phyloP scores from a whole-genome alignment of 495 filamentous ascomycete species.

The Collariella sp. region DNA sequence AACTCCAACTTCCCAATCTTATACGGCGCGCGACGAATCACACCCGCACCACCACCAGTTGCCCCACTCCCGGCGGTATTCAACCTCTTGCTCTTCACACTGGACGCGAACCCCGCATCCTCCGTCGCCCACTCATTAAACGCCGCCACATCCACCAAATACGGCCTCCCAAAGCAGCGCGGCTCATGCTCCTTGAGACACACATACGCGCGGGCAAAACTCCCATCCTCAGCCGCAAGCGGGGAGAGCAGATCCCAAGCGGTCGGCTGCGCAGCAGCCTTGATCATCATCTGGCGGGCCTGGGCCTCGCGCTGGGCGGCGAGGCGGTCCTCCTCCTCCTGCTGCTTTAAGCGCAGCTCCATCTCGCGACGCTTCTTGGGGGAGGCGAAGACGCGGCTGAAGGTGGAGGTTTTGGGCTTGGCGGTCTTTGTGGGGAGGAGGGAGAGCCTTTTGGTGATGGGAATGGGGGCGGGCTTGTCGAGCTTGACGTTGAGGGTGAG shows the following conservation, averaged over 20 bases:
- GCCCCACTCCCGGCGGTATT: conserved; percentile 36
- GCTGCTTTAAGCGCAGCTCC: conserved; percentile 68
- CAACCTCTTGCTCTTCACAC: conserved; percentile 82
- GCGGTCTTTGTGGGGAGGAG: conserved; percentile 50
- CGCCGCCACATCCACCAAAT: conserved; percentile 78
- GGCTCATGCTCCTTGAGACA: conserved; percentile 86
- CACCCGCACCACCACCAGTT: no score
- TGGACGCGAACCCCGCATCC: conserved; percentile 55
- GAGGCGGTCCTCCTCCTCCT: conserved; percentile 61
- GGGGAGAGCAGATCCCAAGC: conserved; percentile 83
- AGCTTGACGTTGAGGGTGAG: conserved; percentile 93
- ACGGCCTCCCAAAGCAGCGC: conserved; percentile 74
- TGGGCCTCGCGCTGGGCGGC: conserved; percentile 59
- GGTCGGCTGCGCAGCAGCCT: conserved; percentile 38
- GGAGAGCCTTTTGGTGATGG: conserved; percentile 28
- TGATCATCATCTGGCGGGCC: conserved; percentile 44
- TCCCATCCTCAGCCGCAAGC: conserved; percentile 80
- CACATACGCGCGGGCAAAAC: conserved; percentile 87
- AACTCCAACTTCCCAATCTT: conserved; percentile 89
- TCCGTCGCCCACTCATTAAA: conserved; percentile 99
- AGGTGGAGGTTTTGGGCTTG: conserved; percentile 68
- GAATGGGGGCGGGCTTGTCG: conserved; percentile 57
- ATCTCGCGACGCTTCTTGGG: conserved; percentile 92
- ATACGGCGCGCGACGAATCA: conserved; percentile 71
- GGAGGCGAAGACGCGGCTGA: conserved; percentile 85